A percentile compares a stretch with the other conserved stretches of the same genome.
These are phyloP conservation scores for Dictyostelium firmibasis DNA, from an alignment of 78 protist genomes.

Conservation along the genomic window DNA sequence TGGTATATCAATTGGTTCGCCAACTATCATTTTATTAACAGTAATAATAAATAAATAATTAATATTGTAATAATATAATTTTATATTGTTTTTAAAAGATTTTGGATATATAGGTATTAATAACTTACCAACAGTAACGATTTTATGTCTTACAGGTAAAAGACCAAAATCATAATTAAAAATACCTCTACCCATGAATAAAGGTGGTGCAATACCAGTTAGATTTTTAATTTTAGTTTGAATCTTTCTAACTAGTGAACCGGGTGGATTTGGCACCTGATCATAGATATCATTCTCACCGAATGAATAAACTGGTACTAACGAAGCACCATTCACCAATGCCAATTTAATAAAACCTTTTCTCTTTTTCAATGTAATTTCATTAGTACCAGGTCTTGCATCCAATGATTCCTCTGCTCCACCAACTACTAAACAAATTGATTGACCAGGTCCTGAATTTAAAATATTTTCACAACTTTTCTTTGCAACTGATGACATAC, in stretches of 20 bases:
- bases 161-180: constrained; percentile 79
- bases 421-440: constrained; percentile 69
- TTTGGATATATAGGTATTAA: too few relatives aligned
- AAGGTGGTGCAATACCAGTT: constrained; percentile 78
- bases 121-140: constrained; percentile 61
- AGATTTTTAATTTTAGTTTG: constrained; percentile 51
- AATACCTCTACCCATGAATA: constrained; percentile 75
- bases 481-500: constrained; percentile 53
- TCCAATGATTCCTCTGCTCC: constrained; percentile 83
- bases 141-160: constrained; percentile 29
- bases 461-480: constrained; percentile 52
- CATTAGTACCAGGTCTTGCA: constrained; percentile 70
- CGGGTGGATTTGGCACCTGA: constrained; percentile 72
- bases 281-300: constrained; percentile 81
- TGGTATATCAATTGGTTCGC: constrained; percentile 64
- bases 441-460: constrained; percentile 21
- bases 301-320: constrained; percentile 79
- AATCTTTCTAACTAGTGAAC: constrained; percentile 49
- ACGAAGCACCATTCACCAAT: constrained; percentile 57
- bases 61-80: too few relatives aligned
- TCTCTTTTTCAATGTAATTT: constrained; percentile 48
- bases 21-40: constrained; percentile 1
- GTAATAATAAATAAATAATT: too few relatives aligned
- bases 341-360: constrained; percentile 80
- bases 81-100: background rate